phyloP scores from a whole-genome alignment of 331 rosid genomes.

The Rosa hybrid region DNA sequence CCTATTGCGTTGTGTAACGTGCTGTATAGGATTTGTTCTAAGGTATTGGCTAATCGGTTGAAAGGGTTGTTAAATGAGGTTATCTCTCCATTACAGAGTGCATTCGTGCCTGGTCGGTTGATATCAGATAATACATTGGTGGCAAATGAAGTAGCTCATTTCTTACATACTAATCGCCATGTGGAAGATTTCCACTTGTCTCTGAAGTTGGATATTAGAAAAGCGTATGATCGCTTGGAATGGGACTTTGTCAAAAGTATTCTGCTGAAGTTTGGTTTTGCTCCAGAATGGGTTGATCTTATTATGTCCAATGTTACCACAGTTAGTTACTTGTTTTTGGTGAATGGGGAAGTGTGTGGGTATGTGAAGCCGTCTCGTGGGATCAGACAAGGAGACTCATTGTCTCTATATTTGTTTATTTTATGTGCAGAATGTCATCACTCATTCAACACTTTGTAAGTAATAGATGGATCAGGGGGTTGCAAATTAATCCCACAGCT shows the following conservation, averaged over 20 bases:
- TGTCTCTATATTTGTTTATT: too few species aligned
- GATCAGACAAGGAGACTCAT: too few species aligned
- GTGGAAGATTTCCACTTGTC: neutral
- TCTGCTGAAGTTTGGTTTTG: too few species aligned
- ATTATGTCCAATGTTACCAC: too few species aligned
- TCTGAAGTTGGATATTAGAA: neutral
- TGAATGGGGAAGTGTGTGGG: too few species aligned
- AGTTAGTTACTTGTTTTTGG: too few species aligned
- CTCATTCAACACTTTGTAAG: neutral
- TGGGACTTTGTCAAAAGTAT: too few species aligned
- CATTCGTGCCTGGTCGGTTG: neutral
- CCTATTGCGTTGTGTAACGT: neutral
- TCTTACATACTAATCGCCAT: neutral
- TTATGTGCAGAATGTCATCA: too few species aligned
- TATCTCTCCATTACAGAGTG: neutral
- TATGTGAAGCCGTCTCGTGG: too few species aligned
- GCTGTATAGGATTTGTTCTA: neutral
- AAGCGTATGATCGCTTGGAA: neutral
- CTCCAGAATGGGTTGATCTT: too few species aligned
- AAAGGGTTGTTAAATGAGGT: too few species aligned
- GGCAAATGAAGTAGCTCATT: neutral
- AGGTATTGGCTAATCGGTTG: neutral
- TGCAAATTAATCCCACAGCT: too few species aligned
- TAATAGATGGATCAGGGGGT: neutral
- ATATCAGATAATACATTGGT: neutral